phyloP scores from a whole-genome alignment of 1,139 yeast genomes.

The Pichia sp. region DNA sequence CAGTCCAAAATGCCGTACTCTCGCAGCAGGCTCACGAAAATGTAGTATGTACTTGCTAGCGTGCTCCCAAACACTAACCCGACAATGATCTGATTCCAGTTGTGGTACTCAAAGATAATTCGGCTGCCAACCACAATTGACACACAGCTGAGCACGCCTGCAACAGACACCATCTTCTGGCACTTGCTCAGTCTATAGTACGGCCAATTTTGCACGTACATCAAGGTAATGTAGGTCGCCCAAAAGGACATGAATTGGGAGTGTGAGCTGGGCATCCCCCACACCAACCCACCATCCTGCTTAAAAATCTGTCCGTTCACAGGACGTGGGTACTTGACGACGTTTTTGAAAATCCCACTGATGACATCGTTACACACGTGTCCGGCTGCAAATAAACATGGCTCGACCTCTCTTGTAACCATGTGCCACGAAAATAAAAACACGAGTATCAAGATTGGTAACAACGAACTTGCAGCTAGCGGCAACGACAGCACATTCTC shows the following conservation, averaged over 20 bases:
- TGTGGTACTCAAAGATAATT: conserved; percentile 75
- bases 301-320: conserved; percentile 42
- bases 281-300: conserved; percentile 32
- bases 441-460: conserved; percentile 78
- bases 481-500: conserved; percentile 55
- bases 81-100: conserved; percentile 63
- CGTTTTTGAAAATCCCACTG: conserved; percentile 63
- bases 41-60: conserved; percentile 57
- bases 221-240: conserved; percentile 57
- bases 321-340: conserved; percentile 75
- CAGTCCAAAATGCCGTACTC: conserved; percentile 60
- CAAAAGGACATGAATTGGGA: conserved; percentile 93
- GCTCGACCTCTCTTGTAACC: conserved; percentile 78
- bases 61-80: conserved; percentile 64
- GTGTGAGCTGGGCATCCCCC: conserved; percentile 98
- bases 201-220: conserved; percentile 38
- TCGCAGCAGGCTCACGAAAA: conserved; percentile 47
- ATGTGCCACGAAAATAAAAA: conserved; percentile 83
- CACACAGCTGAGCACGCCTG: conserved; percentile 8
- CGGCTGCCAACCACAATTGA: conserved; percentile 64
- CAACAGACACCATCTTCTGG: conserved; percentile 15
- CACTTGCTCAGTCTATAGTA: neutral
- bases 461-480: conserved; percentile 68
- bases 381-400: conserved; percentile 79
- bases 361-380: conserved; percentile 74